Conservation (phyloP, 495 filamentous ascomycete genomes). For the Tirmania nivea region DNA sequence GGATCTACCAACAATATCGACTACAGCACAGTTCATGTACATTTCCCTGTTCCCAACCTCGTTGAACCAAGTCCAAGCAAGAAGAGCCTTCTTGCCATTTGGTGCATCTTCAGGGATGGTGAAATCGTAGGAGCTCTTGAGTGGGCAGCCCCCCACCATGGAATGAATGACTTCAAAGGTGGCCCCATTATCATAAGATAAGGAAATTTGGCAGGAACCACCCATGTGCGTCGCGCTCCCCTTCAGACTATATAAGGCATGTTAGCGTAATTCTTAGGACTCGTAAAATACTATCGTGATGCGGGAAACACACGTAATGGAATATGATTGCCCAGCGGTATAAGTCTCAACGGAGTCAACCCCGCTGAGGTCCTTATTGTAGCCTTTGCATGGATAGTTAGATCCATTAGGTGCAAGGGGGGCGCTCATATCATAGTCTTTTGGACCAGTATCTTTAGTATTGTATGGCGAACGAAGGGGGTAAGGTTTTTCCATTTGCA, state of each 20-base stretch:
- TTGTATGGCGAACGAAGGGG: neutral
- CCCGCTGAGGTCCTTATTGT: slow-evolving; percentile 29
- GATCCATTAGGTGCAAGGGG: slow-evolving; percentile 29
- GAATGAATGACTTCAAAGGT: slow-evolving; percentile 23
- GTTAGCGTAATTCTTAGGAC: neutral
- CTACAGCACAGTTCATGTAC: slow-evolving; percentile 44
- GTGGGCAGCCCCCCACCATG: slow-evolving; percentile 24
- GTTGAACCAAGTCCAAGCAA: slow-evolving; percentile 42
- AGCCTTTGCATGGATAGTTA: slow-evolving; percentile 45
- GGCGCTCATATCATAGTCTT: slow-evolving; percentile 33
- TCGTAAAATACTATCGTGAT: neutral
- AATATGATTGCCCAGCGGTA: slow-evolving; percentile 32
- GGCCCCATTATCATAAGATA: slow-evolving; percentile 22
- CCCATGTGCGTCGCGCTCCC: slow-evolving; percentile 19
- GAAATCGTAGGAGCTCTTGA: slow-evolving; percentile 30
- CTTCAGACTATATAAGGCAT: slow-evolving; percentile 14
- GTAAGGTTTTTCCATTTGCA: neutral
- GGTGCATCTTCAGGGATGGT: slow-evolving; percentile 38
- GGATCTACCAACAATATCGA: slow-evolving; percentile 27
- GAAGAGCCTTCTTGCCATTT: slow-evolving; percentile 33
- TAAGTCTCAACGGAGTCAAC: slow-evolving; percentile 29
- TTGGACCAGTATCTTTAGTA: neutral
- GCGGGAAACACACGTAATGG: slow-evolving; percentile 24
- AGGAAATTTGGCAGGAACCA: slow-evolving; percentile 25
- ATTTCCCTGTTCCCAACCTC: slow-evolving; percentile 43